Evolutionary conservation across 768 basidiomycete species (phyloP), one percentile per base, ranked within the genome.

Genomic region (Amanita exitialis): DNA sequence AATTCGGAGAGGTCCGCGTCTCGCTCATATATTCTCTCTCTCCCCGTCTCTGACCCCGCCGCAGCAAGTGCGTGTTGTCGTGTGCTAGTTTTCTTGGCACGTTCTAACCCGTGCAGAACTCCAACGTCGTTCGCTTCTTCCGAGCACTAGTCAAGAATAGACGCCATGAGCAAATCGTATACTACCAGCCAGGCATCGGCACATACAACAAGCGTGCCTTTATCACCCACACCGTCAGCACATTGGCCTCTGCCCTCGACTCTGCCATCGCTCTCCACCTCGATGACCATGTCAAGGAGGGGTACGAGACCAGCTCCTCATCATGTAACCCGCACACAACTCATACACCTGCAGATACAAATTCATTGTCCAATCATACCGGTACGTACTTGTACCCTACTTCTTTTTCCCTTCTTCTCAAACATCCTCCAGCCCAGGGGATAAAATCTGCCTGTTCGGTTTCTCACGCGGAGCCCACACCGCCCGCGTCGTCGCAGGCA

Each of bases 401-500:
- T 13, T 0, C 16, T 6, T 3, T 13, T 1, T 9, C 1, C 28
- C 25, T 9, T 4, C 27, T 36, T 37, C 39, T 44, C 10, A 44
- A 44, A 3, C 12, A 2, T 44, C n/a, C 35, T 37, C 4, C 10
- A 36, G 30, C 34, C 21, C 13, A 16, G 44, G 44, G 0, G 44
- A 45, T 20, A 37, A 42, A 16, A 46, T 52, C 2, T 52, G 35
- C 23, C 10, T 52, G 21, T 45, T 52, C 4, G 44, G 44, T 8
- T 44, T 42, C 18, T 51, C 43, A 15, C 41, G 32, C 7, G 27
- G 30, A 28, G 37, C 38, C 20, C 49, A 50, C 39, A 50, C 18
- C 13, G 30, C 28, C 37, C 56, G 58, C 53, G 6, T 61, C 58
- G 23, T 59, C 54, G 32, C 44, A 54, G 38, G 57, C 58, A 34